phyloP scores from a whole-genome alignment of 345 rosid species.

The Syzygium aromaticum region DNA sequence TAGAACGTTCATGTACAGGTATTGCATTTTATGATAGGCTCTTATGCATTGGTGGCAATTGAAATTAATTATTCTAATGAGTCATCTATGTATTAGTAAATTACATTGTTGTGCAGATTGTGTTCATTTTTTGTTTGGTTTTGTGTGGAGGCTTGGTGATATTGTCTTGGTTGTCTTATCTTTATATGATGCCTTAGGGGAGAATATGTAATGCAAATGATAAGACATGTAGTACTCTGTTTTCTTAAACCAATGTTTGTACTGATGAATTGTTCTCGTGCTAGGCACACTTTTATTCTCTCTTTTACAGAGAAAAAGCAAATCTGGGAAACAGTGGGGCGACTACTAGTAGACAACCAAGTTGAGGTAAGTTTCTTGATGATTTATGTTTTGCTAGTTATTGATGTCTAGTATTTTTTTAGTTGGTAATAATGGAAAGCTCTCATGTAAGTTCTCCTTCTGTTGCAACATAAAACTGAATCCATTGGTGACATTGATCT shows the following conservation, averaged over 20 bases:
- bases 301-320: conserved; percentile 54
- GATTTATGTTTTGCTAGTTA: background rate
- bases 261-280: background rate
- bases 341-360: conserved; percentile 80
- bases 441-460: background rate
- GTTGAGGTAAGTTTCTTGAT: conserved; percentile 69
- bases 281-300: conserved; percentile 89
- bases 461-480: background rate
- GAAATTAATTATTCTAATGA: background rate
- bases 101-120: background rate
- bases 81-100: background rate
- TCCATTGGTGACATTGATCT: background rate
- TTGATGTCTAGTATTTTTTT: background rate
- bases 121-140: background rate
- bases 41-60: background rate
- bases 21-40: conserved; percentile 5
- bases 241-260: background rate
- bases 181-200: background rate
- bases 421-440: background rate
- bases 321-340: conserved; percentile 81
- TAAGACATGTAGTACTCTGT: background rate
- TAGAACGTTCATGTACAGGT: conserved; percentile 96
- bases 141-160: background rate
- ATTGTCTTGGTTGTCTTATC: background rate
- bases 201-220: background rate